Evolutionary conservation across 2,329 filamentous ascomycete species (phyloP).

Genomic region (Neurospora sp.): DNA sequence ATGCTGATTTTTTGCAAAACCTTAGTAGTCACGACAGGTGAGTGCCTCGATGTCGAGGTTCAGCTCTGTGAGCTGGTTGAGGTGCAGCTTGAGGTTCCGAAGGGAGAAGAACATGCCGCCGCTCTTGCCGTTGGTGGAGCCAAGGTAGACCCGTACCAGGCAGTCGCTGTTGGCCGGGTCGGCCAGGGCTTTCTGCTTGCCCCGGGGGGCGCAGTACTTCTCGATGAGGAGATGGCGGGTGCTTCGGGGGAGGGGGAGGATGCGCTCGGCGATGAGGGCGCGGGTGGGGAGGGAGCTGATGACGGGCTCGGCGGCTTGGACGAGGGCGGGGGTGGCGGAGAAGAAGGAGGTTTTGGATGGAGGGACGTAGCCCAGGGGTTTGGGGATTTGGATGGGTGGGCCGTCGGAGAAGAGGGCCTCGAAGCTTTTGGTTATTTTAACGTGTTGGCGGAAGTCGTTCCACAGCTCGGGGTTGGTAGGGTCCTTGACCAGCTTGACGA

Average conservation of each 20-base stretch:
- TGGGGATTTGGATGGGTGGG: conserved; percentile 2
- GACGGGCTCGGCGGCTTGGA: not conserved
- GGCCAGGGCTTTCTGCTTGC: conserved; percentile 1
- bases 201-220: conserved; percentile 12
- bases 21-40: not conserved
- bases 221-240: conserved; percentile 15
- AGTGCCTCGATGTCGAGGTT: conserved; percentile 14
- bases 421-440: conserved; percentile 1
- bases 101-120: conserved; percentile 16
- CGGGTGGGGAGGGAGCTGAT: conserved; percentile 10
- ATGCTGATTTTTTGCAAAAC: no score
- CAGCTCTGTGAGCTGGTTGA: conserved; percentile 21
- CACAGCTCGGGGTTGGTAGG: conserved; percentile 3
- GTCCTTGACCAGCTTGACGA: conserved; percentile 10
- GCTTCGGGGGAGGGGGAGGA: conserved; percentile 14
- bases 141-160: conserved; percentile 13
- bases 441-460: conserved; percentile 10
- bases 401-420: not conserved
- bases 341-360: not conserved
- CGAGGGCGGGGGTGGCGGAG: not conserved
- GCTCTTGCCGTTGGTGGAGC: conserved; percentile 2
- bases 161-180: conserved; percentile 13
- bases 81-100: conserved; percentile 23
- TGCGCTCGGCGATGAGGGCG: conserved; percentile 15
- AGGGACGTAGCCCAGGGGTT: conserved; percentile 3